Evolutionary conservation across 805 yeast genomes (phyloP), one percentile per base, ranked within the genome.

Genomic region (Diddensiella santjacobensis): DNA sequence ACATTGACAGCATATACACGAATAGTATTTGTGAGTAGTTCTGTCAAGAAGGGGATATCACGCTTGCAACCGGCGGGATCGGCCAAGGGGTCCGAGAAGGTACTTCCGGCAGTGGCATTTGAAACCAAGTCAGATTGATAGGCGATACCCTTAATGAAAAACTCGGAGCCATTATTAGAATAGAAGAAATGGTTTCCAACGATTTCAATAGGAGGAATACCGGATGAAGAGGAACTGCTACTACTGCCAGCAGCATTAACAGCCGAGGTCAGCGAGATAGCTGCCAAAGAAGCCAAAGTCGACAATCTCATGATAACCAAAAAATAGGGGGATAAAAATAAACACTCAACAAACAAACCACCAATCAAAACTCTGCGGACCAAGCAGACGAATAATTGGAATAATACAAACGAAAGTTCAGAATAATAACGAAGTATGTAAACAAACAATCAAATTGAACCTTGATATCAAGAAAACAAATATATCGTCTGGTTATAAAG

Each of bases 1-100:
- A 91, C 82, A 68, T 90, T 83, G 45, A 91, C 77, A 35, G 95
- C 88, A 62, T 90, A 91, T 1, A 91, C 95, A 61, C 98, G 78
- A 48, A 91, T 71, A 8, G 84, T 80, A 65, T 91, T 91, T 47
- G 93, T 78, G 45, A 79, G 78, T 44, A 90, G 73, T 51, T 81
- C 73, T 49, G 70, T 66, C 50, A 89, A 72, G 63, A 83, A 83
- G n/a, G 89, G 87, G 51, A 90, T 74, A 61, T 91, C 98, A 61
- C 97, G 76, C 55, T 79, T 65, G 70, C 98, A 91, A 2, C 82
- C 71, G 2, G 64, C 69, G 10, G 74, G 70, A 61, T 87, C 86
- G 3, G 88, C 84, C 59, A 91, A 72, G 1, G 97, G 95, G 67
- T 91, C 97, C 41, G 64, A 62, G 58, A 81, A 56, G 40, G 81